A percentile compares a stretch with the other conserved stretches of the same genome.
Conservation (phyloP, 163 green algal genomes). For the Prototheca stagnorum region DNA sequence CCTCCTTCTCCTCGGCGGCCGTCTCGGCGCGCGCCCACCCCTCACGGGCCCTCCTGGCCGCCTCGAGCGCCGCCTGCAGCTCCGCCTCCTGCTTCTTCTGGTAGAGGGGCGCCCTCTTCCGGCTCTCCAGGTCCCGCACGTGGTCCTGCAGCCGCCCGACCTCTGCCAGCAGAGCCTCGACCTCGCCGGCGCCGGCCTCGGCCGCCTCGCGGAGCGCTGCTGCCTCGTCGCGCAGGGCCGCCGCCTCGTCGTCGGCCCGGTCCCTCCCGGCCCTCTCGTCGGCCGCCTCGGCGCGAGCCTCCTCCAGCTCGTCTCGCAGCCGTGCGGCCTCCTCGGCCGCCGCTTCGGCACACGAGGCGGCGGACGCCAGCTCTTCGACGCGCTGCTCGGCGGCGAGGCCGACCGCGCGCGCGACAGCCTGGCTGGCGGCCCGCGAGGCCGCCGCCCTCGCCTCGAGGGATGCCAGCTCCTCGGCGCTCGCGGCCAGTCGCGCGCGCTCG, state of each 20-base stretch:
- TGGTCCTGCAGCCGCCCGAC: constrained; percentile 53
- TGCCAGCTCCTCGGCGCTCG: no score
- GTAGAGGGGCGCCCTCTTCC: constrained; percentile 74
- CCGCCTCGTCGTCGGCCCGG: neutral
- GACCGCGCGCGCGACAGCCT: no score
- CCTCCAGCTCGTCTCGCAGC: no score
- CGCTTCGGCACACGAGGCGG: no score
- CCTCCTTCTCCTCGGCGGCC: neutral
- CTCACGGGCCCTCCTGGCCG: constrained; percentile 45
- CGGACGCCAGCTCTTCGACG: no score
- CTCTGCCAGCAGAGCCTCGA: constrained; percentile 36
- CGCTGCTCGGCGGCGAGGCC: no score
- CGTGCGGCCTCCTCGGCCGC: no score
- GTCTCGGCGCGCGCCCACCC: constrained; percentile 14
- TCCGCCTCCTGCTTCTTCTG: constrained; percentile 81
- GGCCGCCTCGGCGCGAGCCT: no score
- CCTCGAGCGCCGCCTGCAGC: constrained; percentile 51
- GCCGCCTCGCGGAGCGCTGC: neutral
- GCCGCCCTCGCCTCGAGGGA: no score
- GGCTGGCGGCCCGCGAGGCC: no score
- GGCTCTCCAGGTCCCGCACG: constrained; percentile 62
- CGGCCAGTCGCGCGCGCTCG: no score
- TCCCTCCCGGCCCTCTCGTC: neutral
- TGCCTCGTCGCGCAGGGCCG: no score
- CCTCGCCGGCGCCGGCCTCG: neutral